phyloP scores from a whole-genome alignment of 225 moss, liverwort and hornwort species.

The Physcomitrium patens region DNA sequence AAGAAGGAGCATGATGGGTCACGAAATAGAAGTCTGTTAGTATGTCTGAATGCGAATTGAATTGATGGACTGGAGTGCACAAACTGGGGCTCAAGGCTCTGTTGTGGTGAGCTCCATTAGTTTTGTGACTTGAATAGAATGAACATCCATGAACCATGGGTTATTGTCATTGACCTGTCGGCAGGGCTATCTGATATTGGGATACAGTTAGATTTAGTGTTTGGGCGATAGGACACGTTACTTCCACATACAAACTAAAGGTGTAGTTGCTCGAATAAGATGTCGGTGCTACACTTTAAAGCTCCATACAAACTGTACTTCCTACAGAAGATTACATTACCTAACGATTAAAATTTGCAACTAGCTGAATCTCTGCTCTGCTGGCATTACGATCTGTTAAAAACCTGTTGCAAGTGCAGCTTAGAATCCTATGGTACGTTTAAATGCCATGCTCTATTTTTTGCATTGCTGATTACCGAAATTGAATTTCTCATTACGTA shows the following conservation, averaged over 20 bases:
- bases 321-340: not conserved
- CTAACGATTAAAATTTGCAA: not conserved
- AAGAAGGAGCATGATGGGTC: not conserved
- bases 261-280: not conserved
- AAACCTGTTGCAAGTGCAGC: slow-evolving; percentile 17
- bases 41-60: not conserved
- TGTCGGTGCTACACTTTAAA: slow-evolving; percentile 6
- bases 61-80: slow-evolving; percentile 13
- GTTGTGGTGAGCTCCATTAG: not conserved
- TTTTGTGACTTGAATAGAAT: not conserved
- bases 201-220: slow-evolving; percentile 16
- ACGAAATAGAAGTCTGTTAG: slow-evolving; percentile 14
- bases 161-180: slow-evolving; percentile 2
- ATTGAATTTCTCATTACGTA: slow-evolving; percentile 8
- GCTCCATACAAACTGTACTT: not conserved
- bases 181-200: slow-evolving; percentile 5
- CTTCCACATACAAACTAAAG: not conserved
- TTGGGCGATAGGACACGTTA: slow-evolving; percentile 10
- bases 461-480: slow-evolving; percentile 3
- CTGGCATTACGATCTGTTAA: not conserved
- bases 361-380: not conserved
- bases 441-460: not conserved
- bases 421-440: slow-evolving; percentile 2
- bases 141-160: slow-evolving; percentile 7
- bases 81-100: slow-evolving; percentile 20